phyloP scores from a whole-genome alignment of 2,329 filamentous ascomycete genomes.

The Fusarium siculi region DNA sequence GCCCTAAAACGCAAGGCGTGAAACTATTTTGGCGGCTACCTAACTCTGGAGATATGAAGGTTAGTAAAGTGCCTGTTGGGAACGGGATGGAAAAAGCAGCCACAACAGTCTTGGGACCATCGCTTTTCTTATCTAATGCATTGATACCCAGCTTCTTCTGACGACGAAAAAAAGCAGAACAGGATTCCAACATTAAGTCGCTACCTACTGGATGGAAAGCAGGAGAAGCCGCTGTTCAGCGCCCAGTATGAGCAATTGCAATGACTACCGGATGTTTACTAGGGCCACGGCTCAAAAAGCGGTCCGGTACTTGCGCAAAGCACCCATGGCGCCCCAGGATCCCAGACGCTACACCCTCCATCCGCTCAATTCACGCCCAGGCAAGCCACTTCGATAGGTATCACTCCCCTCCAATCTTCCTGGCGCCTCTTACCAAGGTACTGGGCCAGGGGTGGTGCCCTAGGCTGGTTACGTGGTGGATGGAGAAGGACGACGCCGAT shows the following conservation, averaged over 20 bases:
- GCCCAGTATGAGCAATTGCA: conserved; percentile 27
- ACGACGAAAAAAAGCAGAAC: conserved; percentile 17
- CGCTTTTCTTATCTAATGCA: conserved; percentile 13
- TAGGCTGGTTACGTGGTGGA: conserved; percentile 25
- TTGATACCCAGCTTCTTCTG: conserved; percentile 20
- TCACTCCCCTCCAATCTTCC: conserved; percentile 42
- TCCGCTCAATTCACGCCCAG: conserved; percentile 33
- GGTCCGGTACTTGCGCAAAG: conserved; percentile 31
- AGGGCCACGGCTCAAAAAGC: conserved; percentile 33
- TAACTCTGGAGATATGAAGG: neutral
- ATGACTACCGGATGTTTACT: conserved; percentile 26
- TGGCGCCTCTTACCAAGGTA: conserved; percentile 41
- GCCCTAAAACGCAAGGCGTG: neutral
- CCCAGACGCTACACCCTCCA: conserved; percentile 23
- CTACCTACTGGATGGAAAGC: conserved; percentile 13
- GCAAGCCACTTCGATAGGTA: conserved; percentile 41
- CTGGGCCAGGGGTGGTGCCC: conserved; percentile 38
- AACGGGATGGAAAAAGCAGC: neutral
- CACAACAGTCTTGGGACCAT: neutral
- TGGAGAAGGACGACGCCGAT: conserved; percentile 39
- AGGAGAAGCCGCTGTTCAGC: conserved; percentile 34
- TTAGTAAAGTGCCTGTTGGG: neutral
- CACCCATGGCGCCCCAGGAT: conserved; percentile 37
- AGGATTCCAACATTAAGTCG: conserved; percentile 18
- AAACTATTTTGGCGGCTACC: neutral